phyloP scores from a whole-genome alignment of 2,329 filamentous ascomycete species.

The Rhinocladiella mackenziei region DNA sequence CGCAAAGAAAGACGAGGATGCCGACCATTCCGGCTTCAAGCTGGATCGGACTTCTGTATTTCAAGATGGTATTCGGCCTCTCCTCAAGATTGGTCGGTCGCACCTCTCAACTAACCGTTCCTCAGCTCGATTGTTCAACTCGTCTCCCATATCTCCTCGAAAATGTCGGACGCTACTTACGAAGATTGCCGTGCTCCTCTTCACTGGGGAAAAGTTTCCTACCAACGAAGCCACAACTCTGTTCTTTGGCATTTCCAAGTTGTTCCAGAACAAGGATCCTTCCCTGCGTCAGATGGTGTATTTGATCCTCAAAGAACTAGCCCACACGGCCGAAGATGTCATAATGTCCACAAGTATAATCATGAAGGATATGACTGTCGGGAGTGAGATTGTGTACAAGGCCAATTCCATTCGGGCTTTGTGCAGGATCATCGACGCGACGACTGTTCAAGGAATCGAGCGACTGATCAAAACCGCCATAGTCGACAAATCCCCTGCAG shows the following conservation, averaged over 20 bases:
- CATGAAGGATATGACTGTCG: slow-evolving; percentile 98
- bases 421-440: slow-evolving; percentile 94
- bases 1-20: slow-evolving; percentile 99
- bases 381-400: slow-evolving; percentile 88
- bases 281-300: slow-evolving; percentile 98
- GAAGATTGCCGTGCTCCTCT: slow-evolving; percentile 93
- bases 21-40: slow-evolving; percentile 87
- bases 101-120: slow-evolving; percentile 8
- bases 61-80: slow-evolving; percentile 72
- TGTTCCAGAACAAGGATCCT: slow-evolving; percentile 99
- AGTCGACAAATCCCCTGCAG: slow-evolving; percentile 96
- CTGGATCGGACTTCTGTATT: slow-evolving; percentile 97
- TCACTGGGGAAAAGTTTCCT: slow-evolving; percentile 95
- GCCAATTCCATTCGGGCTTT: slow-evolving; percentile 94
- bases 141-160: slow-evolving; percentile 90
- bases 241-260: slow-evolving; percentile 98
- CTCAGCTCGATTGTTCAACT: slow-evolving; percentile 93
- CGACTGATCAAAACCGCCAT: slow-evolving; percentile 98
- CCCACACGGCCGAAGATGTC: slow-evolving; percentile 91
- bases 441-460: slow-evolving; percentile 95
- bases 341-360: slow-evolving; percentile 99
- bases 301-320: slow-evolving; percentile 95
- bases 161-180: slow-evolving; percentile 96
- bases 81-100: neutral
- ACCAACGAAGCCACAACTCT: slow-evolving; percentile 95